Evolutionary conservation across 495 filamentous ascomycete species (phyloP).

Genomic region (Cercophora scortea): DNA sequence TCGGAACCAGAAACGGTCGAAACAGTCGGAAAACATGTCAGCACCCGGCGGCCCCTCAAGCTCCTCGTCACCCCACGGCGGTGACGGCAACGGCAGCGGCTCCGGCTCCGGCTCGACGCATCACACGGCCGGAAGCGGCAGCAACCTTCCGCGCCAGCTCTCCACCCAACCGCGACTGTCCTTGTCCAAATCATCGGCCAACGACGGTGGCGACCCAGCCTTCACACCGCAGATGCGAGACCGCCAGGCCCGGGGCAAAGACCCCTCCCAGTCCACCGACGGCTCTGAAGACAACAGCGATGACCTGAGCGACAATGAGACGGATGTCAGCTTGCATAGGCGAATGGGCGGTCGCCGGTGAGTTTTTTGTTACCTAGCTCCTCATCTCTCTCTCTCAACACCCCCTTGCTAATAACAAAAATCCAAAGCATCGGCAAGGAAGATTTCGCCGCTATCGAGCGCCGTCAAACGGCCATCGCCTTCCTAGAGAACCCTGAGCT

Average conservation of each 20-base stretch:
- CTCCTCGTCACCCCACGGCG: too few relatives aligned
- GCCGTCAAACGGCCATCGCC: conserved; percentile 32
- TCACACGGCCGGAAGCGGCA: not conserved
- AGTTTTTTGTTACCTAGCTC: not conserved
- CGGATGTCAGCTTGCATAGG: not conserved
- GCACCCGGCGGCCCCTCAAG: too few relatives aligned
- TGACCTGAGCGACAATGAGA: conserved; percentile 16
- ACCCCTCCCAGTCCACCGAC: conserved; percentile 28
- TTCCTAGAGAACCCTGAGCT: conserved; percentile 44
- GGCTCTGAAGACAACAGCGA: conserved; percentile 20
- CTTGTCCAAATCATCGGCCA: conserved; percentile 5
- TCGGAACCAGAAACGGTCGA: too few relatives aligned
- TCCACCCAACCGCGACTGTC: not conserved
- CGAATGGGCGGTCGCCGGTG: not conserved
- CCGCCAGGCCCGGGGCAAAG: conserved; percentile 46
- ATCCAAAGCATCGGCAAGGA: conserved; percentile 8
- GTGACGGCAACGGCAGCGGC: too few relatives aligned
- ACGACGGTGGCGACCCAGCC: not conserved
- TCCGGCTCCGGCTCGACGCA: too few relatives aligned
- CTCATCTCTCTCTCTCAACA: not conserved
- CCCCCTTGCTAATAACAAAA: not conserved
- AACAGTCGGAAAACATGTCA: too few relatives aligned
- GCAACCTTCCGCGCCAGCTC: not conserved
- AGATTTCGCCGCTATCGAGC: conserved; percentile 23
- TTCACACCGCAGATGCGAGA: conserved; percentile 40